Evolutionary conservation across 1,284 basidiomycete species (phyloP), one percentile per base, ranked within the genome.

Genomic region (Gomphus sp.): DNA sequence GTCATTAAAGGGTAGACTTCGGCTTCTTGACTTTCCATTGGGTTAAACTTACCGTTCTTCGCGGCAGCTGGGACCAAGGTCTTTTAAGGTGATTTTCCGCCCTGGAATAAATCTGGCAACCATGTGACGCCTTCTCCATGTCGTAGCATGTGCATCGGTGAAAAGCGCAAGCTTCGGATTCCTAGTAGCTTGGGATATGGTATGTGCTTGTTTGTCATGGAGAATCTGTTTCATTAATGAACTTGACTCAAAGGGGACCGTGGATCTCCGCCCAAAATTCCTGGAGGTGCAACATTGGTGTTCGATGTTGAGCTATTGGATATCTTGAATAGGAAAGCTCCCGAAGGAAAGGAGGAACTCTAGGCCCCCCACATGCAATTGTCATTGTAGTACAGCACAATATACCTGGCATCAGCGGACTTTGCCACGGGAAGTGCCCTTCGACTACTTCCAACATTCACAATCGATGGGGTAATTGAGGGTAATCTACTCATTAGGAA

Each of bases 231-330:
- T 34, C 14, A 50, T n/a, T 34, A 5, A 50, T 50, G 31, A 6
- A 31, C 28, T 28, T 34, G 61, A 64, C 34, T 67, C 64, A 68
- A 67, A 63, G 76, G 76, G 44, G 69, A 67, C 12, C 66, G 73
- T 14, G 74, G 75, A 6, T 74, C 73, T 2, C 74, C 74, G 22
- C 71, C 68, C 3, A 70, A 74, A 36, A 81, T 81, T 60, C 80
- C 80, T 4, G 72, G 73, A 31, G 70, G 71, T 36, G 74, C 79
- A 0, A 73, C 75, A 5, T 68, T 81, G 28, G 70, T 77, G 31
- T 81, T 81, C 63, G 78, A 80, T 53, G 78, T 76, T 50, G 74
- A 76, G 64, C 66, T 76, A 14, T 63, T 76, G 34, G 74, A 70
- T 33, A 75, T 77, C 68, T 74, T 75, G 69, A 76, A 75, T 67